Evolutionary conservation across 2,329 filamentous ascomycete genomes (phyloP).

Genomic region (Diaporthe eres): DNA sequence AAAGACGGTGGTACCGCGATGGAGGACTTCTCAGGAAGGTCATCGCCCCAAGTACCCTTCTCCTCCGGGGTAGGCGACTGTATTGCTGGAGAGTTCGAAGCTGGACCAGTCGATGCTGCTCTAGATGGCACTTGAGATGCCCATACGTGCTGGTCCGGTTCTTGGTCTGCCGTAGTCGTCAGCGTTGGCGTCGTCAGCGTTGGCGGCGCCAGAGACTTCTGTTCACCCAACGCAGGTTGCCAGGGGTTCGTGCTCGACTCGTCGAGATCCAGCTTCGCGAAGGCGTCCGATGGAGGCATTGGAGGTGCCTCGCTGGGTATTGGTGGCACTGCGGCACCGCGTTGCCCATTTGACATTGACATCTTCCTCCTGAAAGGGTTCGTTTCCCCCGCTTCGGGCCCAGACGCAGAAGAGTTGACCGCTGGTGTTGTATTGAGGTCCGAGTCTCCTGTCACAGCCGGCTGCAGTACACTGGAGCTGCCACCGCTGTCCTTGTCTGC

Average conservation of each 20-base stretch:
- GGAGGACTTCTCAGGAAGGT: constrained; percentile 27
- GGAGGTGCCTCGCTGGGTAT: constrained; percentile 41
- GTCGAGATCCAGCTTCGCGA: constrained; percentile 59
- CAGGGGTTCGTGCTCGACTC: constrained; percentile 62
- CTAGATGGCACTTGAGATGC: constrained; percentile 50
- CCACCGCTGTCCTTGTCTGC: constrained; percentile 1
- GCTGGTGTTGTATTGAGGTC: neutral
- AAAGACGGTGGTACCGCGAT: constrained; percentile 39
- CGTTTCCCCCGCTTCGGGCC: constrained; percentile 52
- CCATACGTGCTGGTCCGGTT: constrained; percentile 54
- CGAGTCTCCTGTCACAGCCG: constrained; percentile 6
- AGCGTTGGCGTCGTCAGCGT: constrained; percentile 46
- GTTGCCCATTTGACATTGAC: constrained; percentile 41
- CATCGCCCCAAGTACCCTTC: constrained; percentile 58
- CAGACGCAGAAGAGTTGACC: neutral
- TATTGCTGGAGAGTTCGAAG: constrained; percentile 51
- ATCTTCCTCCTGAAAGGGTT: constrained; percentile 70
- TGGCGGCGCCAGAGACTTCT: constrained; percentile 49
- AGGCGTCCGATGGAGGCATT: constrained; percentile 52
- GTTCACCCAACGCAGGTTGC: constrained; percentile 54
- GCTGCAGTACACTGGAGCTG: neutral
- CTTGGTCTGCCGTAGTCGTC: constrained; percentile 49
- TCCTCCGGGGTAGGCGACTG: constrained; percentile 56
- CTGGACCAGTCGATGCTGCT: constrained; percentile 49
- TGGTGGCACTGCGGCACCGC: constrained; percentile 32